These are phyloP conservation scores for Plectosphaerella plurivora DNA, from an alignment of 2,329 filamentous ascomycete species.

Conservation along the genomic window DNA sequence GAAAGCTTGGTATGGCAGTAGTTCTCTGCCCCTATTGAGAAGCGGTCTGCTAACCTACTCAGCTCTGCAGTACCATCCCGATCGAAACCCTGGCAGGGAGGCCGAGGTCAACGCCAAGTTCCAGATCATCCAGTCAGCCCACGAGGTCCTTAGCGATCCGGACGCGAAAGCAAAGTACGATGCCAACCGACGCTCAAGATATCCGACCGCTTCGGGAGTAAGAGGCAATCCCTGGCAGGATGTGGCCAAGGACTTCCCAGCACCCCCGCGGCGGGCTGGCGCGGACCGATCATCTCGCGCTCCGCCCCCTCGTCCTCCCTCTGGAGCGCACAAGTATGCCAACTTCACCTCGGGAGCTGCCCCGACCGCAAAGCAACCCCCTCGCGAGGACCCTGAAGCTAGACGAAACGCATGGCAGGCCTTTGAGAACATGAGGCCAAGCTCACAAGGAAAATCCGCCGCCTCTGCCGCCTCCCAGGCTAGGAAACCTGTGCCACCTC, in stretches of 20 bases:
- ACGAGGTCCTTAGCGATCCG: conserved; percentile 64
- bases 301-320: conserved; percentile 13
- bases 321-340: conserved; percentile 41
- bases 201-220: conserved; percentile 47
- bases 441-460: conserved; percentile 21
- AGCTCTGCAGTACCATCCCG: conserved; percentile 85
- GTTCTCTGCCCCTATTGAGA: neutral
- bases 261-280: conserved; percentile 36
- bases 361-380: conserved; percentile 35
- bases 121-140: conserved; percentile 79
- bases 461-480: conserved; percentile 21
- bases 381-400: conserved; percentile 22
- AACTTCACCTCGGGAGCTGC: conserved; percentile 35
- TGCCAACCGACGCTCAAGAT: conserved; percentile 35
- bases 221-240: conserved; percentile 54
- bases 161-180: conserved; percentile 50
- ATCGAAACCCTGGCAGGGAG: conserved; percentile 82
- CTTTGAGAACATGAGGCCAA: conserved; percentile 34
- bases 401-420: conserved; percentile 36
- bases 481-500: conserved; percentile 14
- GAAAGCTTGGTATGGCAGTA: conserved; percentile 63
- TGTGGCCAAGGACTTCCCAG: conserved; percentile 42
- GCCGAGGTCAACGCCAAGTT: conserved; percentile 77
- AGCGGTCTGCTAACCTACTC: conserved; percentile 16
- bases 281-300: conserved; percentile 10